A percentile compares a stretch with the other conserved stretches of the same genome.
phyloP scores from a whole-genome alignment of 371 early-diverging fungal genomes.

The Mortierella sp. region DNA sequence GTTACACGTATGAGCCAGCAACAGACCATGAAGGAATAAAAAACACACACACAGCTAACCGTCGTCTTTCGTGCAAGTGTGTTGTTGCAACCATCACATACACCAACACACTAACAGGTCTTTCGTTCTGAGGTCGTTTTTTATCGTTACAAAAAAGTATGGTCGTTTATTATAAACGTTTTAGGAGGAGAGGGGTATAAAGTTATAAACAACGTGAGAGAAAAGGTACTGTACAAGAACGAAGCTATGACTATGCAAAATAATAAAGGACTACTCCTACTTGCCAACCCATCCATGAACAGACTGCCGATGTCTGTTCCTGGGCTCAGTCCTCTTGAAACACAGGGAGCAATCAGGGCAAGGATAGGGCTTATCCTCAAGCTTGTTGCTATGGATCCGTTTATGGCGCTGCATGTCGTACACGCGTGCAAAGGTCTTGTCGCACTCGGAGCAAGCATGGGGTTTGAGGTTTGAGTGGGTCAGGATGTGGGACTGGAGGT shows the following conservation, averaged over 20 bases:
- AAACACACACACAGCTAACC: no score
- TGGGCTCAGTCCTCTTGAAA: background rate
- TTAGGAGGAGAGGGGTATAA: background rate
- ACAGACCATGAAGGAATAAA: no score
- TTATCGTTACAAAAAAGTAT: no score
- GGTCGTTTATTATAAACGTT: no score
- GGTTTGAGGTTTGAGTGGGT: slow-evolving; percentile 4
- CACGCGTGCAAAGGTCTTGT: background rate
- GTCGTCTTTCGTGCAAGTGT: no score
- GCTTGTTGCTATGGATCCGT: slow-evolving; percentile 4
- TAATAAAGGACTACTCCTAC: background rate
- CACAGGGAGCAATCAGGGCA: background rate
- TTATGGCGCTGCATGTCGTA: slow-evolving; percentile 10
- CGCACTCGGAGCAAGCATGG: background rate
- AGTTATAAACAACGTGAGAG: background rate
- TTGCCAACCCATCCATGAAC: background rate
- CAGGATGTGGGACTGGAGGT: slow-evolving; percentile 16
- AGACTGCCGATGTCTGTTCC: background rate
- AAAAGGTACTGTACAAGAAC: background rate
- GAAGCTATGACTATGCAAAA: background rate
- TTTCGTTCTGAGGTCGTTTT: no score
- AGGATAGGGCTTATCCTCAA: background rate
- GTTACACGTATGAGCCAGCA: no score
- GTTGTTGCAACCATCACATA: no score
- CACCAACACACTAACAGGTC: no score